Evolutionary conservation across 2,329 filamentous ascomycete species (phyloP).

Genomic region (Apiospora aurea): DNA sequence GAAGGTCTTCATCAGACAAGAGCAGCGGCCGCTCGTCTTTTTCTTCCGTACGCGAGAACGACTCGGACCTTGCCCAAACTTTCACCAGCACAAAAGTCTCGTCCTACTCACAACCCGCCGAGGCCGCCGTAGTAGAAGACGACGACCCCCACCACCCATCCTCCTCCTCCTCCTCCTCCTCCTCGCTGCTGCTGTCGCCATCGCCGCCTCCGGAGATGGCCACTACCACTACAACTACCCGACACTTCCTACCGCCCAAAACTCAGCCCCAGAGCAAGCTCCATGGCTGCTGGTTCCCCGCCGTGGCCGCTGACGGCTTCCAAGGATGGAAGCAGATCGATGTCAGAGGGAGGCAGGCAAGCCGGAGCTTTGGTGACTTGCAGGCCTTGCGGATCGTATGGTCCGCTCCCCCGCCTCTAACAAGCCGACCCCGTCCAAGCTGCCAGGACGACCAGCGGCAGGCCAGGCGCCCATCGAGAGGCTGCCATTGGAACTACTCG

Average conservation of each 20-base stretch:
- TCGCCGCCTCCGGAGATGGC: constrained; percentile 49
- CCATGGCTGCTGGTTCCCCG: constrained; percentile 64
- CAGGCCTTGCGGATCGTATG: constrained; percentile 62
- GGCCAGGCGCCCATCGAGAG: constrained; percentile 68
- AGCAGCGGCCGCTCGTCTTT: constrained; percentile 53
- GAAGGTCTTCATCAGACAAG: constrained; percentile 24
- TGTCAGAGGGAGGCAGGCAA: constrained; percentile 64
- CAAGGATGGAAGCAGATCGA: constrained; percentile 69
- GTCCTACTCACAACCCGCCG: constrained; percentile 58
- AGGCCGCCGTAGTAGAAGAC: constrained; percentile 58
- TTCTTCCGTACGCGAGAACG: constrained; percentile 68
- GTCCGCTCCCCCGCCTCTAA: constrained; percentile 48
- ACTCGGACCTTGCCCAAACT: constrained; percentile 65
- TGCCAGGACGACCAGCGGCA: constrained; percentile 44
- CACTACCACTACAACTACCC: constrained; percentile 50
- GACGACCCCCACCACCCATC: neutral
- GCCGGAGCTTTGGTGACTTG: constrained; percentile 68
- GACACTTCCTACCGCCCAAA: constrained; percentile 58
- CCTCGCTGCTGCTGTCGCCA: constrained; percentile 42
- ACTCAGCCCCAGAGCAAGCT: constrained; percentile 63
- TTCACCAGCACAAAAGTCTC: constrained; percentile 70
- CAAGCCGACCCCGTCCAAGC: neutral
- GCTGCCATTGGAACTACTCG: constrained; percentile 73
- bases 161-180: neutral
- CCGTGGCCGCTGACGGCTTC: constrained; percentile 58